These are phyloP conservation scores for Hortaea sp. DNA, from an alignment of 2,329 filamentous ascomycete species.

Conservation along the genomic window DNA sequence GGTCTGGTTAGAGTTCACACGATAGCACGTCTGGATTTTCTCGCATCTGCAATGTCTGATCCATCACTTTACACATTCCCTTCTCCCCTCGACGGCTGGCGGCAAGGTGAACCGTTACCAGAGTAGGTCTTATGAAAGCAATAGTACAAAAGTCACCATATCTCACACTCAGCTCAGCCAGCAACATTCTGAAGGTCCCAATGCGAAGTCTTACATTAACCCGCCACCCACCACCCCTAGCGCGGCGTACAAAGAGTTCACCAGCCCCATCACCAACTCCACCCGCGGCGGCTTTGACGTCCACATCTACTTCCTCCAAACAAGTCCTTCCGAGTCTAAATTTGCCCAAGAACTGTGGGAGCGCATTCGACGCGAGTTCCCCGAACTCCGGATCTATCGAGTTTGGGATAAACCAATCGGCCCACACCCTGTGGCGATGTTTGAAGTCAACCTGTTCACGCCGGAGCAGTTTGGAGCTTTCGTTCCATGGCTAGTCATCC, in stretches of 20 bases:
- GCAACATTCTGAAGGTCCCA: slow-evolving; percentile 38
- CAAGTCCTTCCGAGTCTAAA: slow-evolving; percentile 49
- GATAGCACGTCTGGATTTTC: too few relatives aligned
- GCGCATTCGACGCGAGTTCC: slow-evolving; percentile 73
- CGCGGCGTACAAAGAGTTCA: slow-evolving; percentile 60
- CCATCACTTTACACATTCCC: slow-evolving; percentile 45
- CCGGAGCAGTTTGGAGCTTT: slow-evolving; percentile 80
- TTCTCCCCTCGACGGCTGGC: slow-evolving; percentile 44
- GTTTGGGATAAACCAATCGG: slow-evolving; percentile 71
- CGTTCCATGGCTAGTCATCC: slow-evolving; percentile 71
- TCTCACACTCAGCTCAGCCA: slow-evolving; percentile 8
- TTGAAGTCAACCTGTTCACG: slow-evolving; percentile 81
- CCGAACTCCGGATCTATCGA: slow-evolving; percentile 71
- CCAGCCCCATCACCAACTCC: slow-evolving; percentile 56
- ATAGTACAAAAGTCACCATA: neutral
- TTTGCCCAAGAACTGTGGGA: slow-evolving; percentile 68
- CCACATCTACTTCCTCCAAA: slow-evolving; percentile 70
- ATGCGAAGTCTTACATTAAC: slow-evolving; percentile 72
- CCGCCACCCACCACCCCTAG: slow-evolving; percentile 50
- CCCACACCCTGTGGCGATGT: slow-evolving; percentile 78
- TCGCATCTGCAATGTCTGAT: slow-evolving; percentile 33
- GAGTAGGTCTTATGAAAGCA: slow-evolving; percentile 16
- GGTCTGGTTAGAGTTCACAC: too few relatives aligned
- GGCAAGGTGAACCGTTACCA: slow-evolving; percentile 37
- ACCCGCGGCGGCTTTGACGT: slow-evolving; percentile 68